Conservation (phyloP, 1,284 basidiomycete species). For the Gomphus bonarii region DNA sequence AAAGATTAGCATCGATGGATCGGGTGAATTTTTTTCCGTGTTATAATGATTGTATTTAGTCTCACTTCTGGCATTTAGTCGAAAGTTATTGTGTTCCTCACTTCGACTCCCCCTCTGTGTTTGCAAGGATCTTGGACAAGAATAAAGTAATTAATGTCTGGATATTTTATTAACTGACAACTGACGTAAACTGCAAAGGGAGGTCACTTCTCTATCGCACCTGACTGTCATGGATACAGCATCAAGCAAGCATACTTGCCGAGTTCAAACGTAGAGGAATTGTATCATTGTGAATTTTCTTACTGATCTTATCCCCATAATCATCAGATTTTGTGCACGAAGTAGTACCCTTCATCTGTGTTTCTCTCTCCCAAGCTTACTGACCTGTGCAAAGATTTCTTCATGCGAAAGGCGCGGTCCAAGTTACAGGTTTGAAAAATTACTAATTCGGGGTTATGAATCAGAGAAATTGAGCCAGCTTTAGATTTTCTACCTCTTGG, state of each 20-base stretch:
- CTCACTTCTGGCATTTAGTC: slow-evolving; percentile 31
- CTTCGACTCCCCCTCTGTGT: slow-evolving; percentile 88
- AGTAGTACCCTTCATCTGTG: not conserved
- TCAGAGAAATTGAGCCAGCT: not conserved
- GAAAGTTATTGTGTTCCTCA: slow-evolving; percentile 87
- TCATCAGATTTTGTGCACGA: slow-evolving; percentile 5
- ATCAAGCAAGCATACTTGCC: slow-evolving; percentile 84
- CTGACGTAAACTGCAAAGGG: slow-evolving; percentile 34
- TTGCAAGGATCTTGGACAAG: slow-evolving; percentile 80
- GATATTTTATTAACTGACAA: not conserved
- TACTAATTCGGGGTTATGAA: not conserved
- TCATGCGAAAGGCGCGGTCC: slow-evolving; percentile 70
- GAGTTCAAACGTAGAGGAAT: slow-evolving; percentile 62
- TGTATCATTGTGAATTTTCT: not conserved
- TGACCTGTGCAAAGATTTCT: slow-evolving; percentile 43
- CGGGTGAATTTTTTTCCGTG: slow-evolving; percentile 38
- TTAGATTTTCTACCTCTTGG: slow-evolving; percentile 67
- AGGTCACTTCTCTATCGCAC: slow-evolving; percentile 85
- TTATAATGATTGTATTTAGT: not conserved
- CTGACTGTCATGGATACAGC: slow-evolving; percentile 45
- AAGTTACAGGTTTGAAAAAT: slow-evolving; percentile 50
- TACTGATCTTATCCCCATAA: not conserved
- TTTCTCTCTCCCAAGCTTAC: not conserved
- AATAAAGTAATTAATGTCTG: slow-evolving; percentile 39
- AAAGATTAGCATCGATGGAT: slow-evolving; percentile 67